phyloP scores from a whole-genome alignment of 495 filamentous ascomycete species.

The Thermochaetoides thermophila region DNA sequence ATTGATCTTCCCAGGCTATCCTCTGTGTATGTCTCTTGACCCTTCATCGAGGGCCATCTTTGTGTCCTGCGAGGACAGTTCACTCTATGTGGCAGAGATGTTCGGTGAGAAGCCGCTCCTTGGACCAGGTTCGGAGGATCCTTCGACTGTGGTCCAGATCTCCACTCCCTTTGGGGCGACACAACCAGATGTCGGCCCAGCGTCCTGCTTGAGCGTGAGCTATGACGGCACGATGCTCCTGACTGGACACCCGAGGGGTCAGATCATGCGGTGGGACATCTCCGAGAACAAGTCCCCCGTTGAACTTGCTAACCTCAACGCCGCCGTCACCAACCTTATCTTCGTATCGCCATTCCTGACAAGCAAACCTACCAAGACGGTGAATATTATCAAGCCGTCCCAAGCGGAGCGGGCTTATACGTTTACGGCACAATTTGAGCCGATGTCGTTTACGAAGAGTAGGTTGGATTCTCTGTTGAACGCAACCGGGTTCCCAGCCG shows the following conservation, averaged over 20 bases:
- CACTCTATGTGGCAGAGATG: conserved; percentile 66
- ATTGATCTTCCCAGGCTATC: conserved; percentile 56
- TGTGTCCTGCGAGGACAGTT: conserved; percentile 70
- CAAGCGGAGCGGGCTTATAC: conserved; percentile 52
- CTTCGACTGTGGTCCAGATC: conserved; percentile 36
- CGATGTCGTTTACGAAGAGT: conserved; percentile 18
- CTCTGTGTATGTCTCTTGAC: conserved; percentile 62
- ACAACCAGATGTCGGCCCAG: conserved; percentile 44
- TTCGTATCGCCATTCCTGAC: conserved; percentile 50
- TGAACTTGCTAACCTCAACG: conserved; percentile 51
- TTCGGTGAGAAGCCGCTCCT: conserved; percentile 43
- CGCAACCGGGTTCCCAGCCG: conserved; percentile 22
- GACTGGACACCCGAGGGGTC: conserved; percentile 69
- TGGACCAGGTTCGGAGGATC: conserved; percentile 38
- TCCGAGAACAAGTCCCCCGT: conserved; percentile 49
- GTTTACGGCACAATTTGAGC: conserved; percentile 48
- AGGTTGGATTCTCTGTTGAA: conserved; percentile 26
- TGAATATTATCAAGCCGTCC: conserved; percentile 57
- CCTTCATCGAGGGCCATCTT: conserved; percentile 73
- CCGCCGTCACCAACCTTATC: conserved; percentile 63
- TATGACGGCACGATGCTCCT: conserved; percentile 72
- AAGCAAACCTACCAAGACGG: conserved; percentile 31
- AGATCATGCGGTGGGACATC: conserved; percentile 53
- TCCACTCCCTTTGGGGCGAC: conserved; percentile 47
- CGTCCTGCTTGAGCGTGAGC: conserved; percentile 48